phyloP scores from a whole-genome alignment of 306 rosid species.

The Macrotyloma uniflorum region DNA sequence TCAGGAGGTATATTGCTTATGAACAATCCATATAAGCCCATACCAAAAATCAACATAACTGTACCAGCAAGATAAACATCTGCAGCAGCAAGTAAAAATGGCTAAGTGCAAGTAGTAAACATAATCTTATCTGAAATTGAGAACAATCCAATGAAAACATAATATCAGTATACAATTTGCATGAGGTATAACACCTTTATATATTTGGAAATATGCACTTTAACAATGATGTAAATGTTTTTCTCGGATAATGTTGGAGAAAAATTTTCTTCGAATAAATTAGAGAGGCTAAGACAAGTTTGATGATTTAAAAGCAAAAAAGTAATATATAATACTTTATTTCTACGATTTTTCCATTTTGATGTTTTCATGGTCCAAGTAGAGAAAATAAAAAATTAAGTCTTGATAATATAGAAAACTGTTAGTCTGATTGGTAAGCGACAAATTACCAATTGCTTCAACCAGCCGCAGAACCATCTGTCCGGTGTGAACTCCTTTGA shows the following conservation, averaged over 20 bases:
- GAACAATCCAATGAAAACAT: neutral
- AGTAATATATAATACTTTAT: neutral
- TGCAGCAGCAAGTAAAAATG: constrained; percentile 49
- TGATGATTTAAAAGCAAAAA: neutral
- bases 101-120: neutral
- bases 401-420: neutral
- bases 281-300: constrained; percentile 2
- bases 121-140: neutral
- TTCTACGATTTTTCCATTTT: neutral
- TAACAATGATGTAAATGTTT: neutral
- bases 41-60: constrained; percentile 92
- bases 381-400: neutral
- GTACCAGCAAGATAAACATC: constrained; percentile 99
- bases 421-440: constrained; percentile 10
- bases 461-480: constrained; percentile 86
- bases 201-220: neutral
- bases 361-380: constrained; percentile 12
- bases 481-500: constrained; percentile 88
- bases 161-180: constrained; percentile 6
- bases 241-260: neutral
- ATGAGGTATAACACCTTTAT: neutral
- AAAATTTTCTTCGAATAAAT: neutral
- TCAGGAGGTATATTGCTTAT: constrained; percentile 72
- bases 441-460: constrained; percentile 88
- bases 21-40: constrained; percentile 92